Percentiles rank a stretch among this genome's conserved stretches.
phyloP scores from a whole-genome alignment of 352 stramenopile species.

The Saprolegnia parasitica region DNA sequence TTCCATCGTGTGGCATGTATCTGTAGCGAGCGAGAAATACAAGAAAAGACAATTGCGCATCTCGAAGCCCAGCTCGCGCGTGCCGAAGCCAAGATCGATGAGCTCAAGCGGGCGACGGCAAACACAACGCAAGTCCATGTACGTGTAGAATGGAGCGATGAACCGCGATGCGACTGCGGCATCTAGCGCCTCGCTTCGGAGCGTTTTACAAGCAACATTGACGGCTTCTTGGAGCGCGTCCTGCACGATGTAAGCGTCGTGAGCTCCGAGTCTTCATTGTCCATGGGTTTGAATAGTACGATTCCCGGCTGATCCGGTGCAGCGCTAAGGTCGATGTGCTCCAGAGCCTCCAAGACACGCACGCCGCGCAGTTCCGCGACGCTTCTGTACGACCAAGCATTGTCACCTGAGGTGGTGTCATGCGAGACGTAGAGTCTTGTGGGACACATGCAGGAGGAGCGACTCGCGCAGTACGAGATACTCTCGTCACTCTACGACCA shows the following conservation, averaged over 20 bases:
- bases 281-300: constrained; percentile 38
- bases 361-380: constrained; percentile 46
- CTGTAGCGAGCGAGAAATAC: too few relatives aligned
- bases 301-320: constrained; percentile 41
- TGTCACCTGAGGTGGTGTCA: not conserved
- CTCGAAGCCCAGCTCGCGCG: too few relatives aligned
- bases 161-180: too few relatives aligned
- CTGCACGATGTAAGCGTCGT: constrained; percentile 30
- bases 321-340: constrained; percentile 46
- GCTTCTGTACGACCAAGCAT: constrained; percentile 36
- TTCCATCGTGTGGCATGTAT: too few relatives aligned
- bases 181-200: not conserved
- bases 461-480: constrained; percentile 45
- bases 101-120: too few relatives aligned
- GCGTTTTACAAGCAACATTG: constrained; percentile 27
- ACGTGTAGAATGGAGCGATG: too few relatives aligned
- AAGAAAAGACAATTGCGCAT: too few relatives aligned
- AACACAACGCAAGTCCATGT: too few relatives aligned
- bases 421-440: constrained; percentile 41
- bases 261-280: not conserved
- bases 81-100: too few relatives aligned
- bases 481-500: constrained; percentile 36
- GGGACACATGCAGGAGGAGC: constrained; percentile 54
- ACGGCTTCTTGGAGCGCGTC: constrained; percentile 37
- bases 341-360: constrained; percentile 42